phyloP scores from a whole-genome alignment of 2,329 filamentous ascomycete genomes.

The Emmonsia crescens region DNA sequence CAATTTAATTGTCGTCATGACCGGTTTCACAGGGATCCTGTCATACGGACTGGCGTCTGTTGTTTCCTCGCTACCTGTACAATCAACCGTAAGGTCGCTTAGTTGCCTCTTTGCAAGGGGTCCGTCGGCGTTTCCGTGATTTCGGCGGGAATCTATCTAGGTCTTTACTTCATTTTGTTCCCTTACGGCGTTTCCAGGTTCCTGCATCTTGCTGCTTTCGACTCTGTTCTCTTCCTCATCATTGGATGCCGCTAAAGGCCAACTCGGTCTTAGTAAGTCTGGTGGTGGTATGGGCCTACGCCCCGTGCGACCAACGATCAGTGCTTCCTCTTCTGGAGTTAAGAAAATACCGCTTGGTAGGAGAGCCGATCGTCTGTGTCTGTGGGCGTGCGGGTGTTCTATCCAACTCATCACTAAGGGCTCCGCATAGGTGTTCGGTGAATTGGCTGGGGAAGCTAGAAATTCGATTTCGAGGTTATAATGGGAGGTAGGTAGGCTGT shows the following conservation, averaged over 20 bases:
- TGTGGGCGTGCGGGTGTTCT: not conserved
- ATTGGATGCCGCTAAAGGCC: not conserved
- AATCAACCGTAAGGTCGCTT: not conserved
- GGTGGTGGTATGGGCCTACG: slow-evolving; percentile 5
- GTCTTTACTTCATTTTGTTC: not conserved
- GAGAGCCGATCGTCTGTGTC: slow-evolving; percentile 4
- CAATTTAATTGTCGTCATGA: not conserved
- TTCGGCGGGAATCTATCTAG: not conserved
- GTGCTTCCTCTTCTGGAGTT: slow-evolving; percentile 4
- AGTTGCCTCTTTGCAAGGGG: not conserved
- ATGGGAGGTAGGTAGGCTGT: not conserved
- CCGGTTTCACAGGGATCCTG: not conserved
- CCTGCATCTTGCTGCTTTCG: not conserved
- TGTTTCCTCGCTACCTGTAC: not conserved
- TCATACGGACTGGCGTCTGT: not conserved
- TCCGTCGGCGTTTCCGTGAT: not conserved
- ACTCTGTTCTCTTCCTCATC: not conserved
- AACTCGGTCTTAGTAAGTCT: not conserved
- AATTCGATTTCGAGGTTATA: not conserved
- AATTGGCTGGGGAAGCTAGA: not conserved
- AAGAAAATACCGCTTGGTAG: slow-evolving; percentile 4
- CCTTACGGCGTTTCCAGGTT: not conserved
- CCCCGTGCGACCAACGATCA: slow-evolving; percentile 6
- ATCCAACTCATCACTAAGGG: not conserved
- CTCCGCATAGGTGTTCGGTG: not conserved